Evolutionary conservation across 345 rosid genomes (phyloP).

Genomic region (Citrus unshiu): DNA sequence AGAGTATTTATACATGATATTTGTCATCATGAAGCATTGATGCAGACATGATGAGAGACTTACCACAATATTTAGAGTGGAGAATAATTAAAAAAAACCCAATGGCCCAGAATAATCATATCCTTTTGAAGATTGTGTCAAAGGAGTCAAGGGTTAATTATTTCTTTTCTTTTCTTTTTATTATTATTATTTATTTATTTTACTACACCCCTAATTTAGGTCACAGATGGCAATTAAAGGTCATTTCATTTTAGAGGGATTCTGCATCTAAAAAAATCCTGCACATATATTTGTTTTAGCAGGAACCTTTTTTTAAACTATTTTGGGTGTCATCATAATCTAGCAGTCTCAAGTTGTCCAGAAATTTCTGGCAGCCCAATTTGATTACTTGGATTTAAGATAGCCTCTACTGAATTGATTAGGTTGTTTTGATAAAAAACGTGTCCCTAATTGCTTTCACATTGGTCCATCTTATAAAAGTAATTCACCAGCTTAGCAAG

Average conservation of each 20-base stretch:
- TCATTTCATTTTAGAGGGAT: background rate
- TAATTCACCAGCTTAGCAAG: background rate
- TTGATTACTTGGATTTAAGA: background rate
- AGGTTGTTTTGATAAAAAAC: background rate
- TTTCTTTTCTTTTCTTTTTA: too few species aligned
- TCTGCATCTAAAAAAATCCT: background rate
- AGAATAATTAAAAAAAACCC: background rate
- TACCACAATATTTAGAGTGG: background rate
- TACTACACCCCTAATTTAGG: background rate
- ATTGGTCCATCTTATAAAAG: background rate
- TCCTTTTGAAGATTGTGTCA: background rate
- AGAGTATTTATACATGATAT: background rate
- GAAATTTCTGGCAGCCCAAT: background rate
- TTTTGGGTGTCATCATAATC: background rate
- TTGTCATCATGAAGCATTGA: background rate
- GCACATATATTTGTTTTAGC: too few species aligned
- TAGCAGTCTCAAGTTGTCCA: background rate
- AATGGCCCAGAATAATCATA: background rate
- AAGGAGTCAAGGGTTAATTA: background rate
- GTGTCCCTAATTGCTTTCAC: background rate
- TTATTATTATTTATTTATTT: too few species aligned
- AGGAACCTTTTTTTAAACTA: background rate
- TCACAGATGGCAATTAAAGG: background rate
- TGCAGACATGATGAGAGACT: background rate
- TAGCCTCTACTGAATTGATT: background rate